phyloP scores from a whole-genome alignment of 2,329 filamentous ascomycete genomes.

The Fusarium dimerum region DNA sequence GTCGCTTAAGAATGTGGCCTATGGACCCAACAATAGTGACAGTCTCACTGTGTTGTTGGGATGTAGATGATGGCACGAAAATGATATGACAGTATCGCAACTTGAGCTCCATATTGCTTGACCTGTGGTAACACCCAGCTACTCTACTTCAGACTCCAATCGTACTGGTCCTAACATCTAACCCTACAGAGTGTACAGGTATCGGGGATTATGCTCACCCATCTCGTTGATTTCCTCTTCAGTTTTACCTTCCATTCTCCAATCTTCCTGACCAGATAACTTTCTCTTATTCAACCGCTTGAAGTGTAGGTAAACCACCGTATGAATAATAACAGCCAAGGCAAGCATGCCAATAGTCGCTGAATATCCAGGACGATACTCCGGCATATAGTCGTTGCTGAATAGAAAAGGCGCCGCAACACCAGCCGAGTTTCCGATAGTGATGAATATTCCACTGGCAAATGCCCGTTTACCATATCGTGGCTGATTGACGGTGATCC shows the following conservation, averaged over 20 bases:
- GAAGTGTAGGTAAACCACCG: constrained; percentile 3
- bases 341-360: constrained; percentile 5
- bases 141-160: too few species aligned
- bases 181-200: constrained; percentile 3
- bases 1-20: too few species aligned
- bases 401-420: constrained; percentile 4
- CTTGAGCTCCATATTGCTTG: too few species aligned
- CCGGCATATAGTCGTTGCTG: not conserved
- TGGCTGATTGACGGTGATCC: constrained; percentile 5
- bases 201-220: constrained; percentile 4
- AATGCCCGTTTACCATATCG: constrained; percentile 5
- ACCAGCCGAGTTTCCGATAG: constrained; percentile 4
- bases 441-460: constrained; percentile 5
- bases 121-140: too few species aligned
- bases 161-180: too few species aligned
- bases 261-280: constrained; percentile 3
- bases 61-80: too few species aligned
- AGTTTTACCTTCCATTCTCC: constrained; percentile 5
- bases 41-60: too few species aligned
- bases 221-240: constrained; percentile 3
- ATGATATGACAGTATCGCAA: too few species aligned
- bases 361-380: constrained; percentile 1
- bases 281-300: constrained; percentile 1
- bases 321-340: constrained; percentile 2
- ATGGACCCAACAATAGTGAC: too few species aligned